Conservation (phyloP, 176 grass and related monocot species). For the Oryza glaberrima region DNA sequence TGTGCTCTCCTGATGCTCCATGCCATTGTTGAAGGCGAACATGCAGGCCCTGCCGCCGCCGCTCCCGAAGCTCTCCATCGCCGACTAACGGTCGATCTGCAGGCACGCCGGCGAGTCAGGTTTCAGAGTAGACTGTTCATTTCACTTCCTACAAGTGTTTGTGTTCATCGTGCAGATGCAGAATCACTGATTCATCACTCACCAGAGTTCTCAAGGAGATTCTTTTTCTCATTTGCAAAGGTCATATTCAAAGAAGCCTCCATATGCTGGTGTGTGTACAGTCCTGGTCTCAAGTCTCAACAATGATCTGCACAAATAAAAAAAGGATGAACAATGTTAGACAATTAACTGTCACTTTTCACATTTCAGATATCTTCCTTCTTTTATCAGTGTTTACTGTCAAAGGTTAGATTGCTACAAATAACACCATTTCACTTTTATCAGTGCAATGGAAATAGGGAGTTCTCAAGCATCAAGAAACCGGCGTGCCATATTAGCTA, state of each 20-base stretch:
- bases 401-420: neutral
- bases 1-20: conserved; percentile 72
- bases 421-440: neutral
- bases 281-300: conserved; percentile 39
- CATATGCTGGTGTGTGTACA: conserved; percentile 69
- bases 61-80: conserved; percentile 73
- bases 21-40: conserved; percentile 82
- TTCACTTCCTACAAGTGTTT: conserved; percentile 9
- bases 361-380: neutral
- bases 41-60: conserved; percentile 69
- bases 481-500: conserved; percentile 37
- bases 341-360: too few species aligned
- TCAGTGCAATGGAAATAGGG: neutral
- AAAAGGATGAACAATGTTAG: neutral
- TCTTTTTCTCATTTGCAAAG: conserved; percentile 52
- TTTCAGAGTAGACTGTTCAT: neutral
- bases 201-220: conserved; percentile 87
- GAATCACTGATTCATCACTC: neutral
- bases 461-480: conserved; percentile 9
- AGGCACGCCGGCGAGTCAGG: neutral
- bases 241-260: conserved; percentile 73
- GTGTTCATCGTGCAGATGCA: neutral
- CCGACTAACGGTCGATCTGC: conserved; percentile 75
- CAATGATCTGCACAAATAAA: conserved; percentile 55
- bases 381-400: neutral